Conservation (phyloP, 2,329 filamentous ascomycete genomes). For the Fusarium poae region DNA sequence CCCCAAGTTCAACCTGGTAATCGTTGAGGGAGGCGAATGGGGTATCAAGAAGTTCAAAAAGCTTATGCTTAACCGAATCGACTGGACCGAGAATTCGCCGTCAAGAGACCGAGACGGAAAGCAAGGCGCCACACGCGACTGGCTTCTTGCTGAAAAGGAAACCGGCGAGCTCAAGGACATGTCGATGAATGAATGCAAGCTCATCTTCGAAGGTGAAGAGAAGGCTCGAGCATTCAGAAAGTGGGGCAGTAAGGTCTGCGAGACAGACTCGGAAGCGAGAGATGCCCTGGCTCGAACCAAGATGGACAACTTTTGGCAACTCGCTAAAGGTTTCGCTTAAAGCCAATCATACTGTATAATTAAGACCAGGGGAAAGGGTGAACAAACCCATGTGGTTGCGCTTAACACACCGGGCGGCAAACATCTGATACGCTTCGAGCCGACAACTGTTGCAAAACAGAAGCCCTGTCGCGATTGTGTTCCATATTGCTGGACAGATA, state of each 20-base stretch:
- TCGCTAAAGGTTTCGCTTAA: slow-evolving; percentile 74
- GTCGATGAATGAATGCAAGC: slow-evolving; percentile 81
- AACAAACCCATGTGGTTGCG: slow-evolving; percentile 5
- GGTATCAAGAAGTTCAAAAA: slow-evolving; percentile 89
- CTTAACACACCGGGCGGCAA: slow-evolving; percentile 12
- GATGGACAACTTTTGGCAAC: slow-evolving; percentile 95
- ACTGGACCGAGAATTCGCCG: slow-evolving; percentile 91
- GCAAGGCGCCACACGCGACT: slow-evolving; percentile 73
- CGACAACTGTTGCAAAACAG: slow-evolving; percentile 5
- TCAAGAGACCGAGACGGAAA: slow-evolving; percentile 73
- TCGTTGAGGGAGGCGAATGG: slow-evolving; percentile 91
- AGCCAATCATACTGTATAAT: slow-evolving; percentile 6
- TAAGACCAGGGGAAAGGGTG: not conserved
- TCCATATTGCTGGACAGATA: not conserved
- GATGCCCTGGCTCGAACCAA: slow-evolving; percentile 83
- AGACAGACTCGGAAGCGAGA: slow-evolving; percentile 89
- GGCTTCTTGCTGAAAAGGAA: slow-evolving; percentile 85
- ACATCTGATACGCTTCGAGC: slow-evolving; percentile 19
- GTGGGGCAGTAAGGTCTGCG: slow-evolving; percentile 91
- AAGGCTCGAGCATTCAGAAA: slow-evolving; percentile 85
- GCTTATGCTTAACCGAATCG: slow-evolving; percentile 91
- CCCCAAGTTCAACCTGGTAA: slow-evolving; percentile 86
- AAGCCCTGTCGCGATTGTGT: slow-evolving; percentile 3
- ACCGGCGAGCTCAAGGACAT: slow-evolving; percentile 84
- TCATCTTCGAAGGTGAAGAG: slow-evolving; percentile 93